Conservation (phyloP, 2,329 filamentous ascomycete species). For the Corniculantispora saksenae region DNA sequence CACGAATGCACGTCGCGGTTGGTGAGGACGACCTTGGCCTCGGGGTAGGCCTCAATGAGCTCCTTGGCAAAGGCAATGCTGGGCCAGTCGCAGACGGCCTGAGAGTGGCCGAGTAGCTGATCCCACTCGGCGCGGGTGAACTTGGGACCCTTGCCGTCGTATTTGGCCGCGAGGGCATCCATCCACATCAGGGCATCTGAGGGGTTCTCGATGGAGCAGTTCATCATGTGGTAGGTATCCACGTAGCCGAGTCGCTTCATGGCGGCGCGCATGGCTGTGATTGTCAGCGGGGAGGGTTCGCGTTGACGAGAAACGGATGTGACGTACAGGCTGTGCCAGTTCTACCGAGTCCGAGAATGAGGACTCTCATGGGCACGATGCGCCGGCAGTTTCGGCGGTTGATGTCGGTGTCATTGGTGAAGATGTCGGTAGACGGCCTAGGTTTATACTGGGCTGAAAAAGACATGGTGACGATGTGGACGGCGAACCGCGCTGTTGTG, state of each 20-base stretch:
- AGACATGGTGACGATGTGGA: conserved; percentile 26
- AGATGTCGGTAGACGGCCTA: conserved; percentile 56
- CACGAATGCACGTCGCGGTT: conserved; percentile 67
- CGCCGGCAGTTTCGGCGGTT: conserved; percentile 66
- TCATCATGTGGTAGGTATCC: conserved; percentile 76
- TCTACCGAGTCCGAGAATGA: conserved; percentile 68
- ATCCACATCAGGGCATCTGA: conserved; percentile 68
- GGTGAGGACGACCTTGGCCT: conserved; percentile 70
- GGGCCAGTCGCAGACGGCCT: conserved; percentile 70
- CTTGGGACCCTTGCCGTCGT: conserved; percentile 34
- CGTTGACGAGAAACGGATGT: neutral
- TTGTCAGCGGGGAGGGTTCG: neutral
- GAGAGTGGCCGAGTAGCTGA: conserved; percentile 65
- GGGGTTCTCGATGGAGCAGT: conserved; percentile 61
- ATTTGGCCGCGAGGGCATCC: conserved; percentile 62
- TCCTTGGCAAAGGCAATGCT: conserved; percentile 68
- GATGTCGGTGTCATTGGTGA: conserved; percentile 68
- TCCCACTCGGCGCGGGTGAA: conserved; percentile 71
- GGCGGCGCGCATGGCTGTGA: conserved; percentile 61
- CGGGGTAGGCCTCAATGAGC: conserved; percentile 69
- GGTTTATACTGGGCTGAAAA: conserved; percentile 32
- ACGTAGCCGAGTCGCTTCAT: conserved; percentile 66
- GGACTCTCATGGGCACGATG: conserved; percentile 70
- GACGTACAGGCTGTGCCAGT: conserved; percentile 69
- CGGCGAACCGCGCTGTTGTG: neutral